phyloP scores from a whole-genome alignment of 768 basidiomycete genomes.

The Phanerodontia chrysosporium region DNA sequence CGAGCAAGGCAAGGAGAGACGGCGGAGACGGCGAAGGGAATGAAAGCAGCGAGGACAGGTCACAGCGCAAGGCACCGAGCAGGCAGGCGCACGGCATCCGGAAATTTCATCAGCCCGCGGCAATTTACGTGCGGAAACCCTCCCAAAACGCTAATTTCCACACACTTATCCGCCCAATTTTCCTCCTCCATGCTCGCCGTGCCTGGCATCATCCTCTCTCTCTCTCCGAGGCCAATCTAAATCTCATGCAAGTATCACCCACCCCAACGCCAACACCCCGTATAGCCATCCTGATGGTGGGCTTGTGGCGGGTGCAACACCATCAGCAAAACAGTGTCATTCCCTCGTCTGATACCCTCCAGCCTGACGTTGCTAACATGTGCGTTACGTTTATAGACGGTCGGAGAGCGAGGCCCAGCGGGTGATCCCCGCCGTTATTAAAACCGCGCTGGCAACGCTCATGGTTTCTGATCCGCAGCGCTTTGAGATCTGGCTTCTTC shows the following conservation, averaged over 20 bases:
- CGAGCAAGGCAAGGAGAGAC: slow-evolving; percentile 14
- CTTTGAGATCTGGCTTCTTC: background rate
- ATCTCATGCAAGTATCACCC: background rate
- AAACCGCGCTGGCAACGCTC: no score
- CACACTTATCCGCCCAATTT: background rate
- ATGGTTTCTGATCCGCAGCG: no score
- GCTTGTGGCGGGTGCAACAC: background rate
- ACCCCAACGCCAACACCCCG: slow-evolving; percentile 1
- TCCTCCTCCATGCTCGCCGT: background rate
- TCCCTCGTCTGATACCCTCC: background rate
- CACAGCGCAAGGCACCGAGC: slow-evolving; percentile 12
- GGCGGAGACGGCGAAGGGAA: slow-evolving; percentile 8
- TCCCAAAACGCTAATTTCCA: background rate
- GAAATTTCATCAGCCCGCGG: slow-evolving; percentile 12
- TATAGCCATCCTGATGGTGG: slow-evolving; percentile 8
- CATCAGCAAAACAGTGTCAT: slow-evolving; percentile 1
- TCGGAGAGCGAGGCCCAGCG: background rate
- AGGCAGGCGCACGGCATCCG: slow-evolving; percentile 6
- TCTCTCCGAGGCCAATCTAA: background rate
- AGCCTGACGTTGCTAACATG: background rate
- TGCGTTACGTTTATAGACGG: background rate
- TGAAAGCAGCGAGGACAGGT: slow-evolving; percentile 9
- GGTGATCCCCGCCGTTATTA: no score
- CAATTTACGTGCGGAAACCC: background rate
- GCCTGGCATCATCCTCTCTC: background rate